Conservation (phyloP, 1,284 basidiomycete genomes). For the Papiliotrema nemorosa region DNA sequence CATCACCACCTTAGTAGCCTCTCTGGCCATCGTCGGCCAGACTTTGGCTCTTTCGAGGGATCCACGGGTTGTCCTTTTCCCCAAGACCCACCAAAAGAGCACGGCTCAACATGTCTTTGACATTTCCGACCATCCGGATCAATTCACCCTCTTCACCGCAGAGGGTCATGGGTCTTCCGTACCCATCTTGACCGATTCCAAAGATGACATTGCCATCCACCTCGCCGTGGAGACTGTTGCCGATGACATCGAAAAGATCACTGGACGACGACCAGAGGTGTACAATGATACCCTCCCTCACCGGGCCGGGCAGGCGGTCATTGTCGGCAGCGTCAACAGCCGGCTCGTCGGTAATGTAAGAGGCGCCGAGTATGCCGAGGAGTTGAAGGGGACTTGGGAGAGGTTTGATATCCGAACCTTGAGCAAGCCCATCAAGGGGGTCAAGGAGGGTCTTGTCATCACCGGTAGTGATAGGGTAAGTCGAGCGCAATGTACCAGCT, state of each 20-base stretch:
- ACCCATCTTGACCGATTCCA: constrained; percentile 22
- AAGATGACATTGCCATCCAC: constrained; percentile 52
- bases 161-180: not conserved
- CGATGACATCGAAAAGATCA: constrained; percentile 61
- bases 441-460: constrained; percentile 60
- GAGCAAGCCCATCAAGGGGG: constrained; percentile 46
- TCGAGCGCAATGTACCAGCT: not conserved
- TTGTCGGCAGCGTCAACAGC: constrained; percentile 62
- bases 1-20: too few relatives aligned
- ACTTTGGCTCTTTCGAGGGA: too few relatives aligned
- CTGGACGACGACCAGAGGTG: constrained; percentile 53
- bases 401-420: constrained; percentile 57
- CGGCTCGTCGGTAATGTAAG: constrained; percentile 39
- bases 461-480: constrained; percentile 59
- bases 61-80: too few relatives aligned
- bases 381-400: constrained; percentile 62
- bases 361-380: constrained; percentile 7
- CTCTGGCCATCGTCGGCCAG: too few relatives aligned
- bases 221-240: constrained; percentile 61
- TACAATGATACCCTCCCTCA: constrained; percentile 32
- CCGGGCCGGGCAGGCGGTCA: constrained; percentile 49
- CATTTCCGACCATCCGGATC: not conserved
- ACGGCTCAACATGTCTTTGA: not conserved
- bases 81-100: too few relatives aligned
- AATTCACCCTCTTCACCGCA: not conserved